These are phyloP conservation scores for Zhuliangozyma blackwelliae DNA, from an alignment of 1,139 yeast genomes.

Conservation along the genomic window DNA sequence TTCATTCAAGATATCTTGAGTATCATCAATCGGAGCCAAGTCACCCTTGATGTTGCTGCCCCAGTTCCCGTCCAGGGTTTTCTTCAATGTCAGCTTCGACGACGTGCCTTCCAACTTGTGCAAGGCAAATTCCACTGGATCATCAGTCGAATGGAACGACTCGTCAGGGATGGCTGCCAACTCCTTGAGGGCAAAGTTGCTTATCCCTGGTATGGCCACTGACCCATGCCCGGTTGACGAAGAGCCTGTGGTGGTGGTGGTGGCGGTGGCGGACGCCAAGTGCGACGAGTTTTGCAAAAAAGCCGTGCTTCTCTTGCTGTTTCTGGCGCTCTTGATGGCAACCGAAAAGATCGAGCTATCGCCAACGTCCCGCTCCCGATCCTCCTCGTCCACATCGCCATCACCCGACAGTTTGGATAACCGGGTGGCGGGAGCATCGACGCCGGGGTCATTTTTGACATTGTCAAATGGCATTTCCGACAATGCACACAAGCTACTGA, in stretches of 20 bases:
- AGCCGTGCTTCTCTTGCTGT: slow-evolving; percentile 16
- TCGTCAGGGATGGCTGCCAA: slow-evolving; percentile 82
- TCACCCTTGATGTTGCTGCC: background rate
- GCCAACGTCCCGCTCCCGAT: slow-evolving; percentile 27
- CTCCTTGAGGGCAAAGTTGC: slow-evolving; percentile 59
- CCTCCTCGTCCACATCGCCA: no score
- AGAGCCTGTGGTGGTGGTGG: slow-evolving; percentile 12
- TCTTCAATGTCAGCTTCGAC: slow-evolving; percentile 10
- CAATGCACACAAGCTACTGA: slow-evolving; percentile 38
- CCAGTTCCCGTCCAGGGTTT: slow-evolving; percentile 3
- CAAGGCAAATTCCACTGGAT: slow-evolving; percentile 72
- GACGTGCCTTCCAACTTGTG: slow-evolving; percentile 71
- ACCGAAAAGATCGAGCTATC: slow-evolving; percentile 38
- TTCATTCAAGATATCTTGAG: slow-evolving; percentile 37
- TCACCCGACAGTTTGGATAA: slow-evolving; percentile 6
- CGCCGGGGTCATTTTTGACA: slow-evolving; percentile 1
- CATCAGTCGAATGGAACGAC: slow-evolving; percentile 48
- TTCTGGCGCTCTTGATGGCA: slow-evolving; percentile 19
- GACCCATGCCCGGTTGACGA: slow-evolving; percentile 16
- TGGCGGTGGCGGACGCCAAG: slow-evolving; percentile 4
- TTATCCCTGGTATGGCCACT: slow-evolving; percentile 58
- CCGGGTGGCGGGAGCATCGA: slow-evolving; percentile 1
- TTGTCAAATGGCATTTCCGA: slow-evolving; percentile 38
- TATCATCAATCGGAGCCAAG: slow-evolving; percentile 15
- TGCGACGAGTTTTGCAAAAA: slow-evolving; percentile 4